phyloP scores from a whole-genome alignment of 108 stramenopile genomes.

The Skeletonema tropicum region DNA sequence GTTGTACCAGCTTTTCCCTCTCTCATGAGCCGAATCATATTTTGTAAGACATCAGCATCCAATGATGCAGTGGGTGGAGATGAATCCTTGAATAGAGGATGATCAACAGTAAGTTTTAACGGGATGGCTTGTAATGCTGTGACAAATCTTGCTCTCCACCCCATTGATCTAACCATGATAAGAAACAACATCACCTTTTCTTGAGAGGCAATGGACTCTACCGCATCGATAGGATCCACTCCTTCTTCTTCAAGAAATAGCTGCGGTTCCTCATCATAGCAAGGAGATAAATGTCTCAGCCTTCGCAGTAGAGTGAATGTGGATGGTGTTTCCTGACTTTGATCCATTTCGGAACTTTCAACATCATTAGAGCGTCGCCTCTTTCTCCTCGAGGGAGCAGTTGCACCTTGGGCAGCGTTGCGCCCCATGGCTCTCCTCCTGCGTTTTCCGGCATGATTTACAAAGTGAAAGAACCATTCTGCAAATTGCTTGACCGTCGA shows the following conservation, averaged over 20 bases:
- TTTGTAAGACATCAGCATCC: constrained; percentile 16
- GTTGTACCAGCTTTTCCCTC: background rate
- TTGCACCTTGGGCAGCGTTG: constrained; percentile 55
- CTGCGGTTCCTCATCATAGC: constrained; percentile 56
- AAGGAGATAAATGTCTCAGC: constrained; percentile 48
- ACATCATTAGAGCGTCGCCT: background rate
- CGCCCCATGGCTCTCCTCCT: constrained; percentile 25
- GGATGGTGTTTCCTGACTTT: constrained; percentile 16
- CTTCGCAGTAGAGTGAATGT: constrained; percentile 19
- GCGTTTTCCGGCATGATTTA: constrained; percentile 48
- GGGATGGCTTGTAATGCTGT: constrained; percentile 59
- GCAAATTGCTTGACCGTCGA: constrained; percentile 27
- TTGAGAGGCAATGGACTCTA: constrained; percentile 28
- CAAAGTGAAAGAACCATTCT: constrained; percentile 58
- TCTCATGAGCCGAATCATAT: constrained; percentile 6
- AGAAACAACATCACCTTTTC: constrained; percentile 61
- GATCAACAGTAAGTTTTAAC: constrained; percentile 70
- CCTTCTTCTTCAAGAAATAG: constrained; percentile 36
- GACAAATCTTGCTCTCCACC: constrained; percentile 84
- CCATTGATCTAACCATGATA: constrained; percentile 69
- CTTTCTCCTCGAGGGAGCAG: constrained; percentile 12
- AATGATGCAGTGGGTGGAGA: background rate
- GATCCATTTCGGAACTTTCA: background rate
- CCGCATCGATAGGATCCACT: constrained; percentile 26
- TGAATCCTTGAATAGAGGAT: constrained; percentile 59